Base-by-base conservation (phyloP, 139 green algal species). In the Volvox africanus region DNA sequence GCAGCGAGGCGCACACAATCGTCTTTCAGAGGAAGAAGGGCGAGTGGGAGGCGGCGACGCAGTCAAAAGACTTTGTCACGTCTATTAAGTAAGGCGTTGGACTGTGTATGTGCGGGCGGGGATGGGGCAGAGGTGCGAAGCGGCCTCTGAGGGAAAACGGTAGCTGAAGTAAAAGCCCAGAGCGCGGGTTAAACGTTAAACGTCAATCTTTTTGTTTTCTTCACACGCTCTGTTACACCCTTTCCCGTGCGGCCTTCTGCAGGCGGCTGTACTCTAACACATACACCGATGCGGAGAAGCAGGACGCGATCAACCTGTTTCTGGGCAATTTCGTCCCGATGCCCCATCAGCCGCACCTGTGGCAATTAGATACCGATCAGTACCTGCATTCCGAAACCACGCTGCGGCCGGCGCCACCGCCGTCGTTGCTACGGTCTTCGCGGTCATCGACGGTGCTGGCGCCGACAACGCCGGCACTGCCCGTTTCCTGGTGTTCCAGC, bases 261-360 rank as follows among this genome's bases (percentile, higher is more conserved):
- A 95, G 95, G 65, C 95, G 98, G 21, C 99, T 98, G 93, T 99
- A 99, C 94, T 96, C 61, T 93, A 99, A 99, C 92, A 93, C 95
- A 16, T 97, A 97, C 91, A 98, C 96, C 0, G 97, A 99, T 83
- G 94, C 94, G 37, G 97, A 99, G 91, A 99, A 99, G 95, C 98
- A 99, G 94, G 97, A 98, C 68, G 97, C 97, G 71, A 99, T 99
- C 92, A 99, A 99, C 93, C 93, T 99, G 32, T 99, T 99, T 87
- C 95, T 99, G 71, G 97, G 97, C 50, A 94, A 96, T 90, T 97
- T 96, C 65, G 84, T 93, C 35, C 92, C 94, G 0, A n/a, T 62
- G 0, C 93, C 92, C 22, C 94, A 93, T 71, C 93, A 95, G 81
- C 94, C 95, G 2, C 91, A 94, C 14, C 61, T 99, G 9, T 99